phyloP scores from a whole-genome alignment of 441 rosid genomes.

The Iberis amara region DNA sequence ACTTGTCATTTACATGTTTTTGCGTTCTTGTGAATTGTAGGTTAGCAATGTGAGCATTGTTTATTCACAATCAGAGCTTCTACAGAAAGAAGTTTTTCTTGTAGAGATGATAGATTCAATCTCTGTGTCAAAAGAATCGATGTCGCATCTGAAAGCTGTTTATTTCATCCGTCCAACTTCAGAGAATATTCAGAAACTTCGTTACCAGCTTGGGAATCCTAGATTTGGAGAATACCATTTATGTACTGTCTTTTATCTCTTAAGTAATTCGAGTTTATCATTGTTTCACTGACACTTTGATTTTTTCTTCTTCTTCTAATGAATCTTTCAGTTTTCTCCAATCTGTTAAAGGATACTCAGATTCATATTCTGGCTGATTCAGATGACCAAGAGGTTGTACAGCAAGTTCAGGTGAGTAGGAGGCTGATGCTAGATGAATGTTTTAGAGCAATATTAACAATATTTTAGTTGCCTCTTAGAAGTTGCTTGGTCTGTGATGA shows the following conservation, averaged over 20 bases:
- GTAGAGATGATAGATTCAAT: conserved; percentile 90
- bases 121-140: conserved; percentile 68
- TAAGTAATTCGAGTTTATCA: neutral
- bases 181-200: conserved; percentile 73
- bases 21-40: conserved; percentile 32
- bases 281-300: conserved; percentile 3
- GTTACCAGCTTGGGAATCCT: conserved; percentile 72
- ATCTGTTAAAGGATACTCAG: conserved; percentile 90
- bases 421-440: neutral
- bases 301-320: conserved; percentile 4
- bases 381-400: conserved; percentile 86
- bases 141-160: conserved; percentile 91
- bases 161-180: conserved; percentile 81
- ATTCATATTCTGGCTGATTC: conserved; percentile 95
- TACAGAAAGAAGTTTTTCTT: conserved; percentile 85
- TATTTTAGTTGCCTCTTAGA: neutral
- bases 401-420: conserved; percentile 78
- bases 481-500: neutral
- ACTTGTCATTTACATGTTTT: neutral
- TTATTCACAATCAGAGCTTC: conserved; percentile 94
- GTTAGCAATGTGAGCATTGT: conserved; percentile 84
- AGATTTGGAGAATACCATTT: conserved; percentile 89
- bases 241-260: conserved; percentile 42
- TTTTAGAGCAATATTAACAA: neutral
- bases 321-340: conserved; percentile 73